Conservation (phyloP, 805 yeast genomes). For the Peterozyma xylosa region DNA sequence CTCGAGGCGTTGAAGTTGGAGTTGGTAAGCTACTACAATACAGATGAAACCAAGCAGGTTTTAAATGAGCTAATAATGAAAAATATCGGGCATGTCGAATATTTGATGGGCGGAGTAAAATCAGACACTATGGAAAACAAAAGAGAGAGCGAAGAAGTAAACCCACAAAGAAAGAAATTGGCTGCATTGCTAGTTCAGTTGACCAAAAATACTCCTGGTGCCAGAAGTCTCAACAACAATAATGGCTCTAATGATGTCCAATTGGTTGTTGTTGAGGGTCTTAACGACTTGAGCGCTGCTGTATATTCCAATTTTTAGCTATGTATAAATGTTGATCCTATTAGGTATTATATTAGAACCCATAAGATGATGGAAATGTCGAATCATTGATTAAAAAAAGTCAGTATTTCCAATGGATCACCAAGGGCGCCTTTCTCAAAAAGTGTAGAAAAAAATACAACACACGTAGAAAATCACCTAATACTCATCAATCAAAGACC, state of each 20-base stretch:
- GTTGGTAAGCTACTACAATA: slow-evolving; percentile 19
- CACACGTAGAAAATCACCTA: neutral
- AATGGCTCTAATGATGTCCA: slow-evolving; percentile 21
- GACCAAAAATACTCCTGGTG: slow-evolving; percentile 47
- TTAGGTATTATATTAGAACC: slow-evolving; percentile 12
- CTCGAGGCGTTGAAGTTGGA: slow-evolving; percentile 21
- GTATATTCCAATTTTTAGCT: slow-evolving; percentile 69
- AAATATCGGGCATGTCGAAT: slow-evolving; percentile 3
- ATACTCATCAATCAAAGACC: neutral
- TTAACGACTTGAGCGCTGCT: slow-evolving; percentile 84
- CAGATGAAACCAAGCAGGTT: slow-evolving; percentile 21
- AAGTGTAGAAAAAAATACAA: neutral
- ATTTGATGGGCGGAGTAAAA: too few relatives aligned
- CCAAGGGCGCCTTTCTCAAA: neutral
- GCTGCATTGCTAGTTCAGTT: slow-evolving; percentile 68
- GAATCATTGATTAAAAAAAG: too few relatives aligned
- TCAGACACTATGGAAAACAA: slow-evolving; percentile 1
- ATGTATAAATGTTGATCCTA: slow-evolving; percentile 10
- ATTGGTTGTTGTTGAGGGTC: slow-evolving; percentile 48
- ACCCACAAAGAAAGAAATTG: slow-evolving; percentile 27
- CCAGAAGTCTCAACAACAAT: slow-evolving; percentile 15
- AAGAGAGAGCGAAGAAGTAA: neutral
- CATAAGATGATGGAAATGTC: too few relatives aligned
- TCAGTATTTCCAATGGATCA: too few relatives aligned
- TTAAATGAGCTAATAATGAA: slow-evolving; percentile 25